Evolutionary conservation across 176 grass and related monocot species (phyloP).

Genomic region (barley (Hordeum vulgare)): DNA sequence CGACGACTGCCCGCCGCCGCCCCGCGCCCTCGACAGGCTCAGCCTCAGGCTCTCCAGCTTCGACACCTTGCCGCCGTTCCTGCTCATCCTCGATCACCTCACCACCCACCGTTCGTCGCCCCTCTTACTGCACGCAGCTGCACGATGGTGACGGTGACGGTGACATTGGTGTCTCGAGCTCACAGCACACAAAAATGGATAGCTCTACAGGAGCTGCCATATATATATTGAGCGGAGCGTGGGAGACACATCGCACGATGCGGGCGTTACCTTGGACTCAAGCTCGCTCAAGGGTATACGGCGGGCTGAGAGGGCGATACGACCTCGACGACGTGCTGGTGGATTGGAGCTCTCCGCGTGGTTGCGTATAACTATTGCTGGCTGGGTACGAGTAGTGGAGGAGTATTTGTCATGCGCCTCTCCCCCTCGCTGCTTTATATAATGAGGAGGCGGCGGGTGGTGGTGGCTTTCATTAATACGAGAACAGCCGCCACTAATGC

Average conservation of each 20-base stretch:
- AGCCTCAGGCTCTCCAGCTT: conserved; percentile 59
- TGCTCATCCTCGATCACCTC: conserved; percentile 62
- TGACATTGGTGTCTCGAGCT: background rate
- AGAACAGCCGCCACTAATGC: conserved; percentile 43
- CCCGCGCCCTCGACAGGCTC: conserved; percentile 43
- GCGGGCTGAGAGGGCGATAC: background rate
- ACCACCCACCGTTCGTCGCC: background rate
- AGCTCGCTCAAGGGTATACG: background rate
- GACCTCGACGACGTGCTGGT: conserved; percentile 1
- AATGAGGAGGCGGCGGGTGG: conserved; percentile 30
- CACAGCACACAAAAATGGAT: background rate
- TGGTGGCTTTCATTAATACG: conserved; percentile 59
- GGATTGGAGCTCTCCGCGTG: conserved; percentile 43
- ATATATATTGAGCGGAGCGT: background rate
- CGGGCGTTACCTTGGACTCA: conserved; percentile 27
- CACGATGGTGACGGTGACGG: background rate
- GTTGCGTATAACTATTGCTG: conserved; percentile 40
- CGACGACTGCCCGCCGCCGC: conserved; percentile 27
- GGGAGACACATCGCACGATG: background rate
- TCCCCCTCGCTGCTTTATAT: conserved; percentile 45
- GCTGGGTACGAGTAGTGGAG: conserved; percentile 1
- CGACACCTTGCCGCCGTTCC: conserved; percentile 75
- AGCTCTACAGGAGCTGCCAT: background rate
- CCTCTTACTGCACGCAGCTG: background rate
- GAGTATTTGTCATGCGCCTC: conserved; percentile 56